Evolutionary conservation across 108 stramenopile species (phyloP).

Genomic region (Skeletonema marinoi): DNA sequence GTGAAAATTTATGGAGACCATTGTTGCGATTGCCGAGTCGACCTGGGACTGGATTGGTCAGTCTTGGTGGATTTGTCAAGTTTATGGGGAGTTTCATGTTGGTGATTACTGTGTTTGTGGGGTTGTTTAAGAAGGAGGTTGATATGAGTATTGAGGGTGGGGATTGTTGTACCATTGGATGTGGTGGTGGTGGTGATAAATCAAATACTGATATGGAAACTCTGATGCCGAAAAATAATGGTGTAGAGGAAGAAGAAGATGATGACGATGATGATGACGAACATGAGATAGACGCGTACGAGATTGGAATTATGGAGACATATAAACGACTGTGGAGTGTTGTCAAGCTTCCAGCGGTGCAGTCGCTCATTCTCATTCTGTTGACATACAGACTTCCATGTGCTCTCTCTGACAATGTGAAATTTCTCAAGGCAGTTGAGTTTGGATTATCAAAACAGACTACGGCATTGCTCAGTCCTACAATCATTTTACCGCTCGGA

Average conservation of each 20-base stretch:
- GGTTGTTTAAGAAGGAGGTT: conserved; percentile 88
- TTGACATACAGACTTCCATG: conserved; percentile 88
- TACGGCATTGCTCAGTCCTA: conserved; percentile 82
- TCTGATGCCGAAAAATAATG: conserved; percentile 28
- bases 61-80: conserved; percentile 86
- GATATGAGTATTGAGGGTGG: conserved; percentile 38
- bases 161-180: conserved; percentile 21
- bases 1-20: conserved; percentile 82
- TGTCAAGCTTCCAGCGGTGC: conserved; percentile 88
- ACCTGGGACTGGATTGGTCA: conserved; percentile 74
- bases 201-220: conserved; percentile 31
- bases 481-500: conserved; percentile 85
- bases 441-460: conserved; percentile 84
- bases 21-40: conserved; percentile 63
- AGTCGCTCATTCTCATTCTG: conserved; percentile 81
- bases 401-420: conserved; percentile 87
- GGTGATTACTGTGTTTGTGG: conserved; percentile 86
- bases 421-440: conserved; percentile 89
- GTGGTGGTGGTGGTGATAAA: conserved; percentile 11
- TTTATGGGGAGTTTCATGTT: conserved; percentile 96
- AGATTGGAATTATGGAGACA: conserved; percentile 81
- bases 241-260: neutral
- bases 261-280: conserved; percentile 71
- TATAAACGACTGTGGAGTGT: conserved; percentile 87
- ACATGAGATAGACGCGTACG: conserved; percentile 84